Evolutionary conservation across 164 flowering plant species (phyloP), one percentile per base, ranked within the genome.

Genomic region (Annona cherimola): DNA sequence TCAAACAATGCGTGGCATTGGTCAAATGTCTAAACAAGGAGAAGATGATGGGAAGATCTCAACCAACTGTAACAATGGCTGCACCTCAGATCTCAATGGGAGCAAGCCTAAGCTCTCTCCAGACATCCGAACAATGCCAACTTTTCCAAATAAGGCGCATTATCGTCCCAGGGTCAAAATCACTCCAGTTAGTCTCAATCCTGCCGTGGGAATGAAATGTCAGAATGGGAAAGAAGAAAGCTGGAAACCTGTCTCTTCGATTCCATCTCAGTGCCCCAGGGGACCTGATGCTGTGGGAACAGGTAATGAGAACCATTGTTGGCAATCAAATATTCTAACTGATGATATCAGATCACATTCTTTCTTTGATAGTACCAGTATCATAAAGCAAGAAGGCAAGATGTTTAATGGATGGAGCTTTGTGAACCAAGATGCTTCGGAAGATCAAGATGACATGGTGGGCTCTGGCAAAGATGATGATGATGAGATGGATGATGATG

Each of bases 401-500:
- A 16, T 67, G 18, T 43, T 75, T 20, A 66, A 75, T 9, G 75
- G 79, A 42, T 83, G 85, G 85, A 69, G 71, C 70, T 80, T 75
- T 16, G 73, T 42, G 35, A 69, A 71, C 40, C 76, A 81, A 42
- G 77, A 69, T 68, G 78, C 77, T 70, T 76, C 77, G 4, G 77
- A 79, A 68, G 81, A 81, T 61, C 71, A 71, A n/a, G 82, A 66
- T 19, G 84, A 77, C 42, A 72, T 45, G 42, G 71, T 69, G 44
- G 76, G 73, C 54, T 75, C 83, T 43, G 81, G 71, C 8, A 75
- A 78, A 42, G 74, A 71, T 0, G 57, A 50, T 4, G 79, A 76
- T 35, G 80, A 75, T 1, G 80, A 76, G 66, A 82, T 76, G n/a
- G 79, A 65, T 74, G 79, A 59, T 54, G 84, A 83, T 45, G 80